These are phyloP conservation scores for Besnoitia besnoiti DNA, from an alignment of 169 alveolate genomes.

Conservation along the genomic window DNA sequence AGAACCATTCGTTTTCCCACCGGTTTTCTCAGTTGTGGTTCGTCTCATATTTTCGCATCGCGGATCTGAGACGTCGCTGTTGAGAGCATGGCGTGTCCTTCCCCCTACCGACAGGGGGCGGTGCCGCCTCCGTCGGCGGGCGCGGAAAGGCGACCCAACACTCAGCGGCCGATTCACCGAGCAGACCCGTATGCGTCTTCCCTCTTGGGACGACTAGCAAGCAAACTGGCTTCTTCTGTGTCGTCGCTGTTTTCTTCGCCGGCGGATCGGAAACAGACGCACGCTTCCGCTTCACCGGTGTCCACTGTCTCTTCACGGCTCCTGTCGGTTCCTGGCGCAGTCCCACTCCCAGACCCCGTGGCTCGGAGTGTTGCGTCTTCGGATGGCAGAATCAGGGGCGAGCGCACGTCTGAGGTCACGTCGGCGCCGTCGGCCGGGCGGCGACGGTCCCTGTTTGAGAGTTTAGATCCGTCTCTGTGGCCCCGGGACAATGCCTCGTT, in stretches of 20 bases:
- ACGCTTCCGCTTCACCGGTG: too few species aligned
- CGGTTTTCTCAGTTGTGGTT: too few species aligned
- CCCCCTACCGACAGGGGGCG: not conserved
- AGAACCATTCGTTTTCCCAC: too few species aligned
- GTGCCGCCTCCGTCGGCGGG: not conserved
- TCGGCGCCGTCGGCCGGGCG: not conserved
- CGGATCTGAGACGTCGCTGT: too few species aligned
- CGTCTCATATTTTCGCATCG: too few species aligned
- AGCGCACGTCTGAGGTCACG: not conserved
- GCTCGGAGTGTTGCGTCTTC: too few species aligned
- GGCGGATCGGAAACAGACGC: not conserved
- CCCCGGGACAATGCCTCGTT: not conserved
- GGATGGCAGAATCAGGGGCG: too few species aligned
- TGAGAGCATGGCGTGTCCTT: not conserved
- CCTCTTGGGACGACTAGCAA: not conserved
- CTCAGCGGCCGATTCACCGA: conserved; percentile 22
- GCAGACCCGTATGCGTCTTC: conserved; percentile 3
- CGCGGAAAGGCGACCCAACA: not conserved
- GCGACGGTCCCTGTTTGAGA: not conserved
- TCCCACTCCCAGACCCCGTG: too few species aligned
- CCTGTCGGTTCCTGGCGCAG: too few species aligned
- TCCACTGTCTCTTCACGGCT: too few species aligned
- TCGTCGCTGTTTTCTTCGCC: not conserved
- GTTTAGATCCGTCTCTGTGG: not conserved
- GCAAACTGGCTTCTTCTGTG: not conserved